Base-by-base conservation (phyloP, 257 asterid genomes). In the Capsicum baccatum region DNA sequence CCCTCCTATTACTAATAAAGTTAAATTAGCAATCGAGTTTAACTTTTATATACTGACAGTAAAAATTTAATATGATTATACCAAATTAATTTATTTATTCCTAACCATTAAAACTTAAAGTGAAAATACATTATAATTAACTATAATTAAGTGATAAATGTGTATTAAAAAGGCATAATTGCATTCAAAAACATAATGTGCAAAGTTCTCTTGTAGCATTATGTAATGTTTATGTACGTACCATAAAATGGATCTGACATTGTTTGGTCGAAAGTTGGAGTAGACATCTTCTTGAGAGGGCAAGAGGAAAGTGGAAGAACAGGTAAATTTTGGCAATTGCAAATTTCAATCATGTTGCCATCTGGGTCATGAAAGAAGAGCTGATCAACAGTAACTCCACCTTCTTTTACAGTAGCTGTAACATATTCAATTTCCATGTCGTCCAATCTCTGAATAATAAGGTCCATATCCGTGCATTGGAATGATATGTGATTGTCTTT, bases 401-500 rank as follows among this genome's bases (percentile, higher is more conserved):
- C 94, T 90, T 95, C 99, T 58, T 81, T 87, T 0, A 95, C 99
- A 33, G 90, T 90, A 39, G 95, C 97, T 5, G 88, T 91, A 2
- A 90, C 97, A 57, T 89, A 94, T 13, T 95, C 95, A 0, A 94
- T 84, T 2, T 89, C 84, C 98, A 91, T 89, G 1, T 88, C 94
- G 26, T 90, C 87, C 86, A 94, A 37, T 58, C 87, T 92, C 8
- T 79, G 74, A 39, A 93, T 88, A 0, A 94, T 84, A 0, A 90
- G 21, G 0, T 91, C 91, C 98, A 95, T 90, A 47, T 93, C 89
- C 0, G 99, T 17, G 81, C 95, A 91, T 9, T 95, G 94, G 52
- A 95, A 95, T 48, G 98, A 95, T 26, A 95, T 94, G 89, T 95
- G 99, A 56, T 92, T 90, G 84, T 95, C 97, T 54, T 95, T 95